Conservation (phyloP, 225 moss, liverwort and hornwort species). For the Pseudisothecium myosuroides region DNA sequence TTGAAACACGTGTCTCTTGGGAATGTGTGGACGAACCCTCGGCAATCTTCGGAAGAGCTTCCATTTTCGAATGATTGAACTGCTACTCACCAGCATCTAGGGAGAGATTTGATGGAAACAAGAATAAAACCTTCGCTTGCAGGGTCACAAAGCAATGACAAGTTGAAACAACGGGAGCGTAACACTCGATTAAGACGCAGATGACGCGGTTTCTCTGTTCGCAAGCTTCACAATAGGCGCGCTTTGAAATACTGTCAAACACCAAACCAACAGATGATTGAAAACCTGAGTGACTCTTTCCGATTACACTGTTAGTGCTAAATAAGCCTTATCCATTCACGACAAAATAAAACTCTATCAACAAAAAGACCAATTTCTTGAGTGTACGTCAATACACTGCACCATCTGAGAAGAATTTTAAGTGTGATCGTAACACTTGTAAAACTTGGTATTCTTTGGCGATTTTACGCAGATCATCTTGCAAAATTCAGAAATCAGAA, state of each 20-base stretch:
- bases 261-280: neutral
- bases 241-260: neutral
- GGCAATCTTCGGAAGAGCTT: conserved; percentile 26
- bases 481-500: neutral
- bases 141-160: neutral
- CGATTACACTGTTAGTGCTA: neutral
- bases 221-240: neutral
- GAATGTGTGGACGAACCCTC: conserved; percentile 12
- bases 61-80: conserved; percentile 18
- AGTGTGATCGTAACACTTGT: neutral
- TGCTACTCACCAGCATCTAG: conserved; percentile 28
- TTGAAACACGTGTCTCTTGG: neutral
- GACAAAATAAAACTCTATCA: neutral
- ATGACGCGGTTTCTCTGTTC: neutral
- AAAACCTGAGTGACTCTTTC: neutral
- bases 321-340: neutral
- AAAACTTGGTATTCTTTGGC: neutral
- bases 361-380: neutral
- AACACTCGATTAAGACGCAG: neutral
- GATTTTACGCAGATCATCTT: neutral
- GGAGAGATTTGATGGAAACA: neutral
- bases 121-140: neutral
- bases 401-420: neutral
- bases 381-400: neutral
- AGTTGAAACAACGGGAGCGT: neutral